Percentiles rank a stretch among this genome's conserved stretches.
Evolutionary conservation across 495 filamentous ascomycete genomes (phyloP).

Genomic region (Coniosporium apollinis): DNA sequence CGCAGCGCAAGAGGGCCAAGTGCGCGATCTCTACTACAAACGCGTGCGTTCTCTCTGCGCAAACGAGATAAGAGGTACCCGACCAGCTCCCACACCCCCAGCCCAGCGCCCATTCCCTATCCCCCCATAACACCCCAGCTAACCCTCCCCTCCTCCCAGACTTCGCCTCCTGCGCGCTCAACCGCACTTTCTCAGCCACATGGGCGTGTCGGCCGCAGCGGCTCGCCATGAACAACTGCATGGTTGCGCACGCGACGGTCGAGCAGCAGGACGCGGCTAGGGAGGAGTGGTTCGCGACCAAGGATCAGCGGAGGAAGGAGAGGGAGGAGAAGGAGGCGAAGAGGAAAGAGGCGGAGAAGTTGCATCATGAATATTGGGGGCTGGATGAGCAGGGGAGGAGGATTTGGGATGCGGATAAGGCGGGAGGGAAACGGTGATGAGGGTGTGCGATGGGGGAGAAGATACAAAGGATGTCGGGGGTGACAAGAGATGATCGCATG

Average conservation of each 20-base stretch:
- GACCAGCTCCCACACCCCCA: background rate
- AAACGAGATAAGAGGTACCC: constrained; percentile 67
- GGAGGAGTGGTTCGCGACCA: constrained; percentile 78
- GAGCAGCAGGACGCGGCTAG: constrained; percentile 75
- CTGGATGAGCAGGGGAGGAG: constrained; percentile 31
- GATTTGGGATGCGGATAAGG: constrained; percentile 10
- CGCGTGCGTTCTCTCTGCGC: constrained; percentile 64
- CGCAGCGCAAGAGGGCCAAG: constrained; percentile 76
- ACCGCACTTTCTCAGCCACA: constrained; percentile 67
- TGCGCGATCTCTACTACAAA: constrained; percentile 78
- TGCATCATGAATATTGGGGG: constrained; percentile 35
- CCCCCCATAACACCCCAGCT: background rate
- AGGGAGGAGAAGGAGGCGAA: constrained; percentile 40
- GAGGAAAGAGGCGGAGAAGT: constrained; percentile 27
- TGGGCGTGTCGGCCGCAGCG: constrained; percentile 69
- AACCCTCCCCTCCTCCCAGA: constrained; percentile 30
- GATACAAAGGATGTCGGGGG: background rate
- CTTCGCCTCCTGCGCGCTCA: constrained; percentile 76
- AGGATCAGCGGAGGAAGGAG: constrained; percentile 46
- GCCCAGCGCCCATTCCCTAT: constrained; percentile 2
- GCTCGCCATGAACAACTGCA: constrained; percentile 81
- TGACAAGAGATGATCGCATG: too few relatives aligned
- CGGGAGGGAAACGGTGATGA: constrained; percentile 21
- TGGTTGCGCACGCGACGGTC: constrained; percentile 68
- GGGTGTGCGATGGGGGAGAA: constrained; percentile 39